Evolutionary conservation across 805 yeast species (phyloP).

Genomic region (Yarrowia sp.): DNA sequence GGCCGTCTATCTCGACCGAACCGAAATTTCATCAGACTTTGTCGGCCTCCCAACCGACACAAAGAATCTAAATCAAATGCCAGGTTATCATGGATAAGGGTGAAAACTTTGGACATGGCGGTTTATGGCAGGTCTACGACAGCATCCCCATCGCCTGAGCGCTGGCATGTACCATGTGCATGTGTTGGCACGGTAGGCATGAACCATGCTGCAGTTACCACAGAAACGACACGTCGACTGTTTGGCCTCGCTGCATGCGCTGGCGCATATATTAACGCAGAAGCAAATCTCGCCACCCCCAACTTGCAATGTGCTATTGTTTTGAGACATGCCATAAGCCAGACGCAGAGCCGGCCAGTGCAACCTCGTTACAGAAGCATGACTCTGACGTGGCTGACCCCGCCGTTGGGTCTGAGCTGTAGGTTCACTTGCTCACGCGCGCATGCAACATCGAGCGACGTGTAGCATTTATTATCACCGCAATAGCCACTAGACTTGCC

Average conservation of each 20-base stretch:
- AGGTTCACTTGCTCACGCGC: conserved; percentile 21
- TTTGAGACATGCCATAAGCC: not conserved
- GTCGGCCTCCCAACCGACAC: not conserved
- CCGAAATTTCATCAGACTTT: conserved; percentile 11
- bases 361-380: not conserved
- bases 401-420: conserved; percentile 2
- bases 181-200: not conserved
- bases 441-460: not conserved
- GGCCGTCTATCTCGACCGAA: not conserved
- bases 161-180: conserved; percentile 14
- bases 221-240: not conserved
- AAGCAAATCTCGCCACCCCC: conserved; percentile 4
- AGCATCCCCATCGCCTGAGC: conserved; percentile 13
- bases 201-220: not conserved
- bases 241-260: not conserved
- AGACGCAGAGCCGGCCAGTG: not conserved
- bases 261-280: not conserved
- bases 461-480: not conserved
- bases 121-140: conserved; percentile 1
- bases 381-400: conserved; percentile 7
- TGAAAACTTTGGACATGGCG: not conserved
- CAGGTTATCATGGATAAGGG: conserved; percentile 3
- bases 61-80: conserved; percentile 1
- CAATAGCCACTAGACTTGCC: not conserved
- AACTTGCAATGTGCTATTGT: not conserved